Conservation (phyloP, 257 asterid species). For the Scutellaria minor region DNA sequence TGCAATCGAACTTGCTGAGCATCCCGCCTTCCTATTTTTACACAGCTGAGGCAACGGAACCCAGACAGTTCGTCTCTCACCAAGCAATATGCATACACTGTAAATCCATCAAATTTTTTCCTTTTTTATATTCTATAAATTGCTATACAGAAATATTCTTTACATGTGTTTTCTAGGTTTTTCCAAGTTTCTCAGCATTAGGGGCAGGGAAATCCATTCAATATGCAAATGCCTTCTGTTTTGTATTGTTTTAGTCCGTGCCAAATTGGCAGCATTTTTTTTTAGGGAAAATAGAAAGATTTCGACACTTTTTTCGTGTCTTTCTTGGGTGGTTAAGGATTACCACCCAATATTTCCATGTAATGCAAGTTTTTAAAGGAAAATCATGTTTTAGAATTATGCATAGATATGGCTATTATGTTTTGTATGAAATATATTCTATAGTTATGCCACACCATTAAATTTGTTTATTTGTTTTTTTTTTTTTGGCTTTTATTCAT, state of each 20-base stretch:
- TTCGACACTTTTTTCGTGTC: constrained; percentile 18
- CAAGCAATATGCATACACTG: constrained; percentile 40
- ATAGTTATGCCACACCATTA: background rate
- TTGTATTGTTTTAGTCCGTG: constrained; percentile 37
- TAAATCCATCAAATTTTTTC: constrained; percentile 52
- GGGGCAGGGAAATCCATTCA: constrained; percentile 44
- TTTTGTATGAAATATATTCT: constrained; percentile 9
- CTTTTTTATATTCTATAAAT: constrained; percentile 36
- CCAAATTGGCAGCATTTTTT: constrained; percentile 49
- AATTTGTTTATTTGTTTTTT: too few relatives aligned
- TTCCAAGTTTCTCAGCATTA: constrained; percentile 33
- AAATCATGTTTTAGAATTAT: constrained; percentile 26
- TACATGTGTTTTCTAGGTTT: constrained; percentile 30
- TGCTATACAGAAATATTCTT: constrained; percentile 36
- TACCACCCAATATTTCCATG: constrained; percentile 34
- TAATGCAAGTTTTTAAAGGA: constrained; percentile 29
- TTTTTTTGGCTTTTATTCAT: too few relatives aligned
- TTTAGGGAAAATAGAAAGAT: constrained; percentile 38
- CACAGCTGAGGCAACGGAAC: constrained; percentile 60
- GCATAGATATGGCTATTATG: constrained; percentile 16
- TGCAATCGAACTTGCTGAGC: constrained; percentile 68
- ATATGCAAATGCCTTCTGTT: constrained; percentile 40
- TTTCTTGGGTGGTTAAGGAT: constrained; percentile 36
- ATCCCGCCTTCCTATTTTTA: constrained; percentile 88
- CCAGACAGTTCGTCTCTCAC: constrained; percentile 33